These are phyloP conservation scores for Herpetomonas tarakana DNA, from an alignment of 208 protist genomes.

Conservation along the genomic window DNA sequence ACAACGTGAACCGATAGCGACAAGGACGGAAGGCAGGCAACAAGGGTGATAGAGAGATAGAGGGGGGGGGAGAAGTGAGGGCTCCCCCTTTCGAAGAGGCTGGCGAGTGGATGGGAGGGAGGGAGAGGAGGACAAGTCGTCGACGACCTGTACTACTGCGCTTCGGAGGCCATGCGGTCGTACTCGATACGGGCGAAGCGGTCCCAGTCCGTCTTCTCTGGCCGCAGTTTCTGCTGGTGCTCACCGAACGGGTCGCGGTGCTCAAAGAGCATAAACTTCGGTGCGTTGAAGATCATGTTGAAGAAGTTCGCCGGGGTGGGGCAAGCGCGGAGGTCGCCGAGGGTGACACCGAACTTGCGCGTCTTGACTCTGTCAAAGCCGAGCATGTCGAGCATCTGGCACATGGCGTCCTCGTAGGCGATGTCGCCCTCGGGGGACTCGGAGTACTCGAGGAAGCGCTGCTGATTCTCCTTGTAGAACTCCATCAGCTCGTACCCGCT, in stretches of 20 bases:
- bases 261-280: constrained; percentile 94
- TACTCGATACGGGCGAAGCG: constrained; percentile 93
- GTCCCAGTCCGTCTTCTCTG: constrained; percentile 91
- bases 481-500: constrained; percentile 92
- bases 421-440: constrained; percentile 59
- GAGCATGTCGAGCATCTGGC: constrained; percentile 95
- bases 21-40: too few species aligned
- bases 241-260: constrained; percentile 87
- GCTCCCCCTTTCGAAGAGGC: too few species aligned
- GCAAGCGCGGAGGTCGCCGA: constrained; percentile 91
- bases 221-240: constrained; percentile 60
- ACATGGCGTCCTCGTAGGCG: constrained; percentile 88
- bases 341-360: constrained; percentile 60
- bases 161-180: constrained; percentile 87
- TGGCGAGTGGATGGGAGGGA: too few species aligned
- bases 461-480: constrained; percentile 92
- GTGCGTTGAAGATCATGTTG: constrained; percentile 95
- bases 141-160: constrained; percentile 57
- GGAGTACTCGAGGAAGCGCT: constrained; percentile 79
- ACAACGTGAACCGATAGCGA: too few species aligned
- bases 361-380: constrained; percentile 50
- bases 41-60: too few species aligned
- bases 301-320: constrained; percentile 89
- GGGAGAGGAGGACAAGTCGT: too few species aligned
- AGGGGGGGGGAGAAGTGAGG: too few species aligned